Base-by-base conservation (phyloP, 768 basidiomycete genomes). In the Suillus luteus region DNA sequence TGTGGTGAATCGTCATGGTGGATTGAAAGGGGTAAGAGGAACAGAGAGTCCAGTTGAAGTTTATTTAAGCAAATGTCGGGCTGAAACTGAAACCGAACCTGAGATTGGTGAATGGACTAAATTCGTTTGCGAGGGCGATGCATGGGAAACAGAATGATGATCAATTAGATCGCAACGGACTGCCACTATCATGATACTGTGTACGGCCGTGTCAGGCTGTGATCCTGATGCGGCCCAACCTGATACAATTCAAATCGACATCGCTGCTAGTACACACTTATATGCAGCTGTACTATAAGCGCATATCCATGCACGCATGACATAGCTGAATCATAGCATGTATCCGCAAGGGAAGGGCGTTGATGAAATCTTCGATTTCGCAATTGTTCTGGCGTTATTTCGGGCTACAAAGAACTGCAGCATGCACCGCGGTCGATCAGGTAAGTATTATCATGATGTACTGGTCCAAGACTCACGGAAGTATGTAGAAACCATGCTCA, bases 401-500 rank as follows among this genome's bases (percentile, higher is more conserved):
- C 40, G 33, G 40, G 41, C 40, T 51, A 51, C 33, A 40, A 5
- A 63, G 44, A 31, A 63, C 62, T 63, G n/a, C 48, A 24, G 44
- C n/a, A 35, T 35, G 33, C n/a, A n/a, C 44, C n/a, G 44, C 3
- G 3, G 43, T 19, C 41, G 19, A 41, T 19, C 41, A 43, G n/a
- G 44, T 46, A 11, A 46, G 44, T n/a, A 35, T 0, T 1, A 35
- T 5, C 5, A 33, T n/a, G n/a, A n/a, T 35, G 33, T 35, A 46
- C 10, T 46, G 44, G 9, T 46, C 44, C 4, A 46, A 46, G 44
- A 46, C 44, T 46, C 19, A n/a, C 44, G 44, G n/a, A n/a, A n/a
- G n/a, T 46, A n/a, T 4, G 19, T 9, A 15, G 69, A 61, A 22
- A 77, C 65, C 62, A 72, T 65, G n/a, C 64, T 65, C 17, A 75